A percentile compares a stretch with the other conserved stretches of the same genome.
phyloP scores from a whole-genome alignment of 208 protist species.

The Acanthamoeba quina region DNA sequence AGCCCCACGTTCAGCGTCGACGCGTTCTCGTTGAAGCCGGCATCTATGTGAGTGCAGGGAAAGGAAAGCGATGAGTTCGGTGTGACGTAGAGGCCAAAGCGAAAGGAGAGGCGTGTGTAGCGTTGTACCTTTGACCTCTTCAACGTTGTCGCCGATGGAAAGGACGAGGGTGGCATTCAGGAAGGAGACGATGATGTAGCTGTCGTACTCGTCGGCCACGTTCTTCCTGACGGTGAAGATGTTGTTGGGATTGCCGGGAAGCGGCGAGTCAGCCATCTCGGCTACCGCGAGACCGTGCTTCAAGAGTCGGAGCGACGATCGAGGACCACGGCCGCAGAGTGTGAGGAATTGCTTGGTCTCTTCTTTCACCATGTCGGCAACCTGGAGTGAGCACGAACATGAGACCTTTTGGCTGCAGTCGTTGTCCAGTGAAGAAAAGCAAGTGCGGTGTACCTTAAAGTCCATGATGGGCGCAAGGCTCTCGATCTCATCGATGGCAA shows the following conservation, averaged over 20 bases:
- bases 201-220: constrained; percentile 84
- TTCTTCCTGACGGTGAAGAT: constrained; percentile 86
- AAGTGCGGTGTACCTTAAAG: constrained; percentile 63
- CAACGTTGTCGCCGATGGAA: constrained; percentile 92
- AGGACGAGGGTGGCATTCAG: constrained; percentile 93
- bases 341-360: constrained; percentile 90
- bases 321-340: constrained; percentile 89
- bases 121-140: constrained; percentile 85
- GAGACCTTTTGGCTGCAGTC: not conserved
- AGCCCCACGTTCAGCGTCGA: constrained; percentile 85
- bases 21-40: constrained; percentile 86
- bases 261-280: constrained; percentile 88
- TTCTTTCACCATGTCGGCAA: constrained; percentile 87
- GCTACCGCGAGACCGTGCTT: constrained; percentile 91
- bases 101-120: not conserved
- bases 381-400: constrained; percentile 32
- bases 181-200: constrained; percentile 95
- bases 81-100: not conserved
- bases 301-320: constrained; percentile 90
- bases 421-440: not conserved
- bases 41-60: constrained; percentile 80
- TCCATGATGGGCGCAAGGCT: constrained; percentile 91
- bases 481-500: constrained; percentile 88
- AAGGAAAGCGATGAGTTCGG: not conserved
- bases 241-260: constrained; percentile 88